phyloP scores from a whole-genome alignment of 768 basidiomycete species.

The Clitopilus hobsonii region DNA sequence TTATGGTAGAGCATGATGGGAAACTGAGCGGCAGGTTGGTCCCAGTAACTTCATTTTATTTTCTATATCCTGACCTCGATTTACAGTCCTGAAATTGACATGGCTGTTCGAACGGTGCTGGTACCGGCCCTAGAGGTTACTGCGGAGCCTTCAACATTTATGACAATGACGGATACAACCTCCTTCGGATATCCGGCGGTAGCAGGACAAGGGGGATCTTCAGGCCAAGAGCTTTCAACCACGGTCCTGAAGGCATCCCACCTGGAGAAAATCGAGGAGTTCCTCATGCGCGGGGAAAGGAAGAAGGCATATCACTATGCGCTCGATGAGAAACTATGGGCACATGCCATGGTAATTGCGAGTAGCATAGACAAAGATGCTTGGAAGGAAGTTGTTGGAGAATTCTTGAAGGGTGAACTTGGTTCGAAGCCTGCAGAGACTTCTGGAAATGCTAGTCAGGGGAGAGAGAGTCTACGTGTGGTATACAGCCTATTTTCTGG shows the following conservation, averaged over 20 bases:
- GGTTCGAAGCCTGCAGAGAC: slow-evolving; percentile 22
- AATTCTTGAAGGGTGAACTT: slow-evolving; percentile 80
- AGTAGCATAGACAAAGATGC: slow-evolving; percentile 90
- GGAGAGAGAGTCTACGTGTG: slow-evolving; percentile 70
- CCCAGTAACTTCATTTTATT: neutral
- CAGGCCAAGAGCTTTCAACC: slow-evolving; percentile 49
- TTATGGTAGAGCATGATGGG: slow-evolving; percentile 89
- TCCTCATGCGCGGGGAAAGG: slow-evolving; percentile 81
- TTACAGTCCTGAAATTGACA: slow-evolving; percentile 57
- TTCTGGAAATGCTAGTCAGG: slow-evolving; percentile 29
- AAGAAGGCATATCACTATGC: slow-evolving; percentile 86
- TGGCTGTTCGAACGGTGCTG: slow-evolving; percentile 68
- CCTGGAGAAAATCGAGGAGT: slow-evolving; percentile 72
- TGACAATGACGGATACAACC: slow-evolving; percentile 25
- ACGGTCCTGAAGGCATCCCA: slow-evolving; percentile 58
- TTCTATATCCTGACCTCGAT: neutral
- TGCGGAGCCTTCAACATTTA: slow-evolving; percentile 21
- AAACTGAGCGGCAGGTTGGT: slow-evolving; percentile 80
- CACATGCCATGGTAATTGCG: slow-evolving; percentile 92
- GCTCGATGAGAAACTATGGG: slow-evolving; percentile 86
- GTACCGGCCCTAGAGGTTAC: slow-evolving; percentile 48
- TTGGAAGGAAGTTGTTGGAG: slow-evolving; percentile 87
- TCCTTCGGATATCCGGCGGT: slow-evolving; percentile 10
- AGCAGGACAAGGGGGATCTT: slow-evolving; percentile 12
- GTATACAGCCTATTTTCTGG: slow-evolving; percentile 84